Conservation (phyloP, 208 protist genomes). For the Strigomonas galati region DNA sequence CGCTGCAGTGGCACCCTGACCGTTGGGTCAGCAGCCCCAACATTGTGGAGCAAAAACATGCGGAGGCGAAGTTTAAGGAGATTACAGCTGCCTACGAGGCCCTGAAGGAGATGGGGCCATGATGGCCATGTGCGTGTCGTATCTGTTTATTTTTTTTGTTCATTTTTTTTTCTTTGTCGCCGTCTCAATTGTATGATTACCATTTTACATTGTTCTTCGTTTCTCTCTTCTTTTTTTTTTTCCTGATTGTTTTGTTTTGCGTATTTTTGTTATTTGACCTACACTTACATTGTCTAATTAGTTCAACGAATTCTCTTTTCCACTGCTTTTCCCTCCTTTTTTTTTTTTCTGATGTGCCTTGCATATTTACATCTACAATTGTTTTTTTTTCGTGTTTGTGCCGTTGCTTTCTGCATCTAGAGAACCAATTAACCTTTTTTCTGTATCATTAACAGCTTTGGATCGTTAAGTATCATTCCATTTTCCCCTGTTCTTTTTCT, state of each 20-base stretch:
- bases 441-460: background rate
- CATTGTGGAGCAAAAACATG: conserved; percentile 39
- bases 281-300: background rate
- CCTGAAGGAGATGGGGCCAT: conserved; percentile 36
- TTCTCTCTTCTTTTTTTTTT: conserved; percentile 7
- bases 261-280: background rate
- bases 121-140: background rate
- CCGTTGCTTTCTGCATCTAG: background rate
- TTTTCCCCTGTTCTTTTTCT: background rate
- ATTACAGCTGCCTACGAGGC: conserved; percentile 70
- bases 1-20: conserved; percentile 89
- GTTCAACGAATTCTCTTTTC: background rate
- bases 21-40: conserved; percentile 55
- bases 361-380: no score
- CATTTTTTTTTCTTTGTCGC: conserved; percentile 8
- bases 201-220: conserved; percentile 16
- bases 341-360: background rate
- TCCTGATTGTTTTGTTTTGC: background rate
- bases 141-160: conserved; percentile 15
- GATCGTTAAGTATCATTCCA: background rate
- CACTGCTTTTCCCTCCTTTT: background rate
- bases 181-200: conserved; percentile 4
- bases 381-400: conserved; percentile 24
- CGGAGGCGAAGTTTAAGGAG: conserved; percentile 83
- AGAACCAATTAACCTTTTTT: background rate